Conservation (phyloP, 2,329 filamentous ascomycete species). For the Cordyceps pruinosa region DNA sequence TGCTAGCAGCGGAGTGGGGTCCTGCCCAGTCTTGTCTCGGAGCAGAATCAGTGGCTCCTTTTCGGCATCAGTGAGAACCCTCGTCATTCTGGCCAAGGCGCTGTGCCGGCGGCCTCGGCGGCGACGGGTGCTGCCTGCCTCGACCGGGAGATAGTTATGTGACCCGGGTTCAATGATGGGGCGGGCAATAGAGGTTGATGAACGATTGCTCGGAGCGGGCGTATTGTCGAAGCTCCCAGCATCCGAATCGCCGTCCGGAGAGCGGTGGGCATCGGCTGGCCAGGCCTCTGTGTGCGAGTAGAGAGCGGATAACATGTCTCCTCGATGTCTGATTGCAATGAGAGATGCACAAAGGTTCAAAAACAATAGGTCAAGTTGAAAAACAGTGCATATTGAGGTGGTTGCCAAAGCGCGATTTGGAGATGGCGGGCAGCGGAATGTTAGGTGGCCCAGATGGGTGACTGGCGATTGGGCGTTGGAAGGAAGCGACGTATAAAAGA, state of each 20-base stretch:
- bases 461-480: neutral
- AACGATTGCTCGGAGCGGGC: slow-evolving; percentile 25
- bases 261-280: neutral
- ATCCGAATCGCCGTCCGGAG: slow-evolving; percentile 6
- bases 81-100: neutral
- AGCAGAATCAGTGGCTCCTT: neutral
- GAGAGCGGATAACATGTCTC: slow-evolving; percentile 8
- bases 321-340: neutral
- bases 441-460: neutral
- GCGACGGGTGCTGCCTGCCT: neutral
- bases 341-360: neutral
- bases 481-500: too few species aligned
- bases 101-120: neutral
- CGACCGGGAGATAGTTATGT: neutral
- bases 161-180: neutral
- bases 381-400: neutral
- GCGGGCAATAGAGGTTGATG: slow-evolving; percentile 21
- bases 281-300: slow-evolving; percentile 9
- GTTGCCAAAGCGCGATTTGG: neutral
- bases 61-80: neutral
- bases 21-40: neutral
- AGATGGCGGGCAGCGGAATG: neutral
- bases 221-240: slow-evolving; percentile 27
- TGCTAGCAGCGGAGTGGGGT: neutral
- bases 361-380: neutral